Evolutionary conservation across 768 basidiomycete species (phyloP), one percentile per base, ranked within the genome.

Genomic region (Boletus vermiculosoides): DNA sequence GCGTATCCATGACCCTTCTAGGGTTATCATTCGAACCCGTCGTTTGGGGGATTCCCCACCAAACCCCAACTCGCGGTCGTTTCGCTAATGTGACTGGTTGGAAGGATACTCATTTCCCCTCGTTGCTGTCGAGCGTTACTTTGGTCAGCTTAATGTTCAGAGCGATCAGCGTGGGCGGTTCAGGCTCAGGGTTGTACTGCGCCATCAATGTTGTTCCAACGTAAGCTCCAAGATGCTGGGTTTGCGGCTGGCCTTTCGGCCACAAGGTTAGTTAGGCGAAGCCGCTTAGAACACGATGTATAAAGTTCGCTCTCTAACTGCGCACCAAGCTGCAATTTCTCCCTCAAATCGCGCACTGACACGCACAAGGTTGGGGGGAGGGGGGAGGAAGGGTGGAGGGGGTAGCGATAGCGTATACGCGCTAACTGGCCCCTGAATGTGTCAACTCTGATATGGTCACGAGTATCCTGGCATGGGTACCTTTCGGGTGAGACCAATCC

Each of bases 341-440:
- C 28, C n/a, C 30, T 53, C 50, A 11, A 36, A 50, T 48, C 16
- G 44, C 34, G 13, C 37, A 39, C 30, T 31, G 46, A 18, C 16
- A 44, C 52, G 31, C 37, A 22, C 8, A 52, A 60, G 25, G 42
- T 48, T 37, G 34, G 40, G 8, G 33, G 10, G 25, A 25, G 11
- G 37, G 40, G 16, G 37, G 18, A 31, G 12, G 13, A 13, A 40
- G 11, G 39, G 39, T 15, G 34, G 28, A 28, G 28, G 41, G 53
- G 62, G 50, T n/a, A 31, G 44, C n/a, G 45, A 51, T 65, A 56
- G 30, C 56, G 65, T 64, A 40, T n/a, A 67, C 58, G 30, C 40
- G n/a, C 50, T 15, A 44, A 39, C 9, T 46, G 54, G 30, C 25
- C 20, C 55, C 47, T 55, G 54, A 55, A 60, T 63, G 45, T 63